phyloP scores from a whole-genome alignment of 2,329 filamentous ascomycete species.

The Plectosphaerella cucumerina region DNA sequence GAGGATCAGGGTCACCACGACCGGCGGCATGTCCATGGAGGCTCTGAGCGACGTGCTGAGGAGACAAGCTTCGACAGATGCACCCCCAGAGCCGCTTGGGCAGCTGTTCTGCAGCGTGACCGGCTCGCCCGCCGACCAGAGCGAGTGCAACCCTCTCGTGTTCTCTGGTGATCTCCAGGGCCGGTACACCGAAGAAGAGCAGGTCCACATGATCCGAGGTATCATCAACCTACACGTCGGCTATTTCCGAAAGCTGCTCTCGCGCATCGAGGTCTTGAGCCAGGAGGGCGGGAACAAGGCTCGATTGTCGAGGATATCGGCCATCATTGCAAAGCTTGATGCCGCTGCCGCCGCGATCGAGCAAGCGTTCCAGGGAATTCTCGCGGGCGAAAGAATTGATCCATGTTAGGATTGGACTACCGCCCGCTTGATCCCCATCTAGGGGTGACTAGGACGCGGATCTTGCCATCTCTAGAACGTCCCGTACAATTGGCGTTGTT shows the following conservation, averaged over 20 bases:
- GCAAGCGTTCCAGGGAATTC: too few relatives aligned
- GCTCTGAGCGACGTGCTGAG: background rate
- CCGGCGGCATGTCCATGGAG: background rate
- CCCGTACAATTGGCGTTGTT: too few relatives aligned
- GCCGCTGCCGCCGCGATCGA: too few relatives aligned
- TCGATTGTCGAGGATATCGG: too few relatives aligned
- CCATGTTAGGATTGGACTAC: too few relatives aligned
- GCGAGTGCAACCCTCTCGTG: conserved; percentile 17
- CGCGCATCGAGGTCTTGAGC: conserved; percentile 2
- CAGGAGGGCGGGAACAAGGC: background rate
- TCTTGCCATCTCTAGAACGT: too few relatives aligned
- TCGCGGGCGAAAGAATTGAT: too few relatives aligned
- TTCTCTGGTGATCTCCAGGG: conserved; percentile 19
- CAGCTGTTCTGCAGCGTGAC: conserved; percentile 12
- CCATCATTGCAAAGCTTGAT: too few relatives aligned
- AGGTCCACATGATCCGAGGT: conserved; percentile 21
- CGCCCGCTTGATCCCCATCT: too few relatives aligned
- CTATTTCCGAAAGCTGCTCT: conserved; percentile 18
- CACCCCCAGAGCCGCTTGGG: background rate
- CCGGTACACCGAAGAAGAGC: conserved; percentile 22
- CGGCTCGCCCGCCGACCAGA: conserved; percentile 3
- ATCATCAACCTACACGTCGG: conserved; percentile 19
- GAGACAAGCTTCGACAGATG: background rate
- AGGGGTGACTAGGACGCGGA: too few relatives aligned
- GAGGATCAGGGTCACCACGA: background rate